Evolutionary conservation across 139 green algal species (phyloP), one percentile per base, ranked within the genome.

Genomic region (Coelastrella sp.): DNA sequence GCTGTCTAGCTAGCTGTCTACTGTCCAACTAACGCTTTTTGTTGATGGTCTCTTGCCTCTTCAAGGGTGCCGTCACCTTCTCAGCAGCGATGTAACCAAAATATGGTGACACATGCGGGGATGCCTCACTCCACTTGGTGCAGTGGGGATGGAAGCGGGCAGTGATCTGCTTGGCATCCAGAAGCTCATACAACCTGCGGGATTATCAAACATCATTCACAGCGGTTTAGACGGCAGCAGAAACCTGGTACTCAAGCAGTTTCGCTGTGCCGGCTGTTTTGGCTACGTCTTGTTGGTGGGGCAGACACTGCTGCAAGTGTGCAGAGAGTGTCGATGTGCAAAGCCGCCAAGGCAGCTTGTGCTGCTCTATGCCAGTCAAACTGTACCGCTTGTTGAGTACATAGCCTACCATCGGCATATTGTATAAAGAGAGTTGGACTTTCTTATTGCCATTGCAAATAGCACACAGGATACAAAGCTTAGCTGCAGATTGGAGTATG

Each of bases 1-100:
- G 32, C 32, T 47, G 32, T 47, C 32, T 47, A 47, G n/a, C n/a
- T n/a, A n/a, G 32, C 32, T 47, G 32, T 47, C 32, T 47, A 47
- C 32, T 47, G 32, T 47, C 32, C 32, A 47, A 47, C 32, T 47
- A 47, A 47, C n/a, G 75, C 80, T 83, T 93, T 93, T 71, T 71
- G 61, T 71, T 71, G n/a, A 74, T 61, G 20, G 60, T 86, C 14
- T 60, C 81, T 7, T 60, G 81, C 65, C 82, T 87, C 82, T 79
- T 64, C 20, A 87, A 74, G 32, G 82, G 82, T 20, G 82, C 23
- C 65, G 56, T 6, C 32, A 87, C 82, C 84, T 93, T 93, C 73
- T 88, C 80, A 17, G 77, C 89, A 61, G 88, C 81, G 3, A 64
- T 64, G 83, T 94, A 94, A 71, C 88, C 83, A 77, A 93, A 94